Conservation (phyloP, 176 grass and related monocot species). For the Musa itinerans region DNA sequence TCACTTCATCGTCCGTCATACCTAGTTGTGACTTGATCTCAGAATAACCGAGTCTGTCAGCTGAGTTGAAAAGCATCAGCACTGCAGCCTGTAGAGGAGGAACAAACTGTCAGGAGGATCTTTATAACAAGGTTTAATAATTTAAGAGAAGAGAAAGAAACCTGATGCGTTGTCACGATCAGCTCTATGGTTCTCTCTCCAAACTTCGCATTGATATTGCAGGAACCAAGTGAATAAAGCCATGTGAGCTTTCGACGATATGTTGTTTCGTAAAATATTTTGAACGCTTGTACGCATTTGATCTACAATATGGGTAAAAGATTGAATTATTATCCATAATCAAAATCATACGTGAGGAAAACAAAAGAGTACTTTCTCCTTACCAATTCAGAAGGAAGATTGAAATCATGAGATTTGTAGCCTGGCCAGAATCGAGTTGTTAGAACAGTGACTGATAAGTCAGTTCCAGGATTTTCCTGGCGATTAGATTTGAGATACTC, state of each 20-base stretch:
- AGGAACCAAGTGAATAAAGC: constrained; percentile 95
- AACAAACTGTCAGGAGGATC: too few species aligned
- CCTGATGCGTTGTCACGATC: constrained; percentile 88
- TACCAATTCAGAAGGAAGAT: constrained; percentile 93
- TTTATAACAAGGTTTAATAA: not conserved
- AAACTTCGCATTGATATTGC: constrained; percentile 78
- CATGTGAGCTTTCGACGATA: constrained; percentile 89
- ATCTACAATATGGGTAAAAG: too few species aligned
- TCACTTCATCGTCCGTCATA: constrained; percentile 86
- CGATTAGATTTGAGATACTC: constrained; percentile 47
- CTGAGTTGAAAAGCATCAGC: constrained; percentile 68
- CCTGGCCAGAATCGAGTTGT: constrained; percentile 95
- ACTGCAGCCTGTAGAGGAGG: constrained; percentile 41
- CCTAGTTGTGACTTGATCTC: constrained; percentile 86
- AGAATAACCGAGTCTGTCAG: constrained; percentile 65
- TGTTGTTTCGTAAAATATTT: constrained; percentile 80
- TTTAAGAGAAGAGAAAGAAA: not conserved
- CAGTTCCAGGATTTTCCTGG: constrained; percentile 58
- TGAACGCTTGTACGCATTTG: constrained; percentile 87
- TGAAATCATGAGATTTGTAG: constrained; percentile 87
- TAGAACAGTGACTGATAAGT: constrained; percentile 80
- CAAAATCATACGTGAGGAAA: not conserved
- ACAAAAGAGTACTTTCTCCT: constrained; percentile 9
- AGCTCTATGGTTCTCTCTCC: constrained; percentile 70
- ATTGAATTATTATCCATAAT: not conserved